These are phyloP conservation scores for Penicillium desertorum DNA, from an alignment of 495 filamentous ascomycete genomes.

Conservation along the genomic window DNA sequence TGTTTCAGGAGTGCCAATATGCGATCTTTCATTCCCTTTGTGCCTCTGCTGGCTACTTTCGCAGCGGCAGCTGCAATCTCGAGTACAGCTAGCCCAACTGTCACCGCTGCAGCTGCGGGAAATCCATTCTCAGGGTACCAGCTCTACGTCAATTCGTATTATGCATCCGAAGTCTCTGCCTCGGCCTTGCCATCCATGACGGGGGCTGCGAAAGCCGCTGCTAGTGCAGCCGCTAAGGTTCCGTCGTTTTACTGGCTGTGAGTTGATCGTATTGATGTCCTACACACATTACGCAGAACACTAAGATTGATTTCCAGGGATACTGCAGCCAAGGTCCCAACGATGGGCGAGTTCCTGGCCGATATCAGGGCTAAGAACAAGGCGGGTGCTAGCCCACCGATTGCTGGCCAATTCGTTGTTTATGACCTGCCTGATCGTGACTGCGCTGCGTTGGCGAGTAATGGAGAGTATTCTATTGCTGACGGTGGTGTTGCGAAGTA, in stretches of 20 bases:
- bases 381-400: conserved; percentile 48
- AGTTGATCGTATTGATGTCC: conserved; percentile 18
- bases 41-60: conserved; percentile 15
- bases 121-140: conserved; percentile 57
- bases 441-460: conserved; percentile 73
- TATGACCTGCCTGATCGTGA: conserved; percentile 79
- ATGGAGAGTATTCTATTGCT: conserved; percentile 69
- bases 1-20: conserved; percentile 9
- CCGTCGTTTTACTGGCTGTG: conserved; percentile 73
- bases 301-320: conserved; percentile 37
- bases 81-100: conserved; percentile 29
- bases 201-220: conserved; percentile 36
- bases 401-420: conserved; percentile 61
- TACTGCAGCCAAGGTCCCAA: conserved; percentile 58
- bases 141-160: conserved; percentile 58
- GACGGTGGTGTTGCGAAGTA: conserved; percentile 59
- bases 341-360: conserved; percentile 54
- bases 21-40: conserved; percentile 12
- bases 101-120: conserved; percentile 25
- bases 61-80: conserved; percentile 18
- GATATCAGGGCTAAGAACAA: conserved; percentile 57
- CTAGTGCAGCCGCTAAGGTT: conserved; percentile 58
- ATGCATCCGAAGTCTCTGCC: conserved; percentile 53
- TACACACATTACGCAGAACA: background rate
- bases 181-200: conserved; percentile 53